A percentile compares a stretch with the other conserved stretches of the same genome.
These are phyloP conservation scores for Rhododendron ferrugineum DNA, from an alignment of 148 eudicot species.

Conservation along the genomic window DNA sequence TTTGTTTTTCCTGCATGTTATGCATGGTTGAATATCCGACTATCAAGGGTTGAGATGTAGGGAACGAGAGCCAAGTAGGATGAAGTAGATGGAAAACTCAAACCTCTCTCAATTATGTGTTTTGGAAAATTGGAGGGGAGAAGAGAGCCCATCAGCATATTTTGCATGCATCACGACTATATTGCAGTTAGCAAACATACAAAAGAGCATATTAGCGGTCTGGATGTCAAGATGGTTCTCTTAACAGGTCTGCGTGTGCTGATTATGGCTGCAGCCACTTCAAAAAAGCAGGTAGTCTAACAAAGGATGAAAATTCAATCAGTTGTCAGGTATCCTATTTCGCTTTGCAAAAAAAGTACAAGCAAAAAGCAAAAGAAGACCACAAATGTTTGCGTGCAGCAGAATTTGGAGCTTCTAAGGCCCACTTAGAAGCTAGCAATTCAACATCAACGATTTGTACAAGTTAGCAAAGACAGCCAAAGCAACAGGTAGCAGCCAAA, in stretches of 20 bases:
- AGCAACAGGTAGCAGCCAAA: slow-evolving; percentile 3
- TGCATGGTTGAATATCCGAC: not conserved
- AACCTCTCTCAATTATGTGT: not conserved
- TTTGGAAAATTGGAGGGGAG: not conserved
- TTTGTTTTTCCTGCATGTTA: not conserved
- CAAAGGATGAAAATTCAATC: not conserved
- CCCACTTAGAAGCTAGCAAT: not conserved
- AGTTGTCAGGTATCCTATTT: not conserved
- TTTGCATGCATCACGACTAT: not conserved
- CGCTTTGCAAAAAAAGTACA: not conserved
- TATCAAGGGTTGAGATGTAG: not conserved
- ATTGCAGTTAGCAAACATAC: not conserved
- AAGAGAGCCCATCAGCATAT: not conserved
- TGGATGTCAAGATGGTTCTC: not conserved
- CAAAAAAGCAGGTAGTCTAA: not conserved
- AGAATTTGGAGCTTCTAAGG: not conserved
- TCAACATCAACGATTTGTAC: not conserved
- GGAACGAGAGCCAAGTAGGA: not conserved
- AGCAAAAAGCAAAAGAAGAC: not conserved
- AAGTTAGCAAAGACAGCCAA: not conserved
- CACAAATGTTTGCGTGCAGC: not conserved
- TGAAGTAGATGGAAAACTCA: not conserved
- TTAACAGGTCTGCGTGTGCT: not conserved
- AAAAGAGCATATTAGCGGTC: not conserved
- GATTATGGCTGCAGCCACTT: not conserved